Evolutionary conservation across 345 rosid genomes (phyloP).

Genomic region (Ceriops tagal): DNA sequence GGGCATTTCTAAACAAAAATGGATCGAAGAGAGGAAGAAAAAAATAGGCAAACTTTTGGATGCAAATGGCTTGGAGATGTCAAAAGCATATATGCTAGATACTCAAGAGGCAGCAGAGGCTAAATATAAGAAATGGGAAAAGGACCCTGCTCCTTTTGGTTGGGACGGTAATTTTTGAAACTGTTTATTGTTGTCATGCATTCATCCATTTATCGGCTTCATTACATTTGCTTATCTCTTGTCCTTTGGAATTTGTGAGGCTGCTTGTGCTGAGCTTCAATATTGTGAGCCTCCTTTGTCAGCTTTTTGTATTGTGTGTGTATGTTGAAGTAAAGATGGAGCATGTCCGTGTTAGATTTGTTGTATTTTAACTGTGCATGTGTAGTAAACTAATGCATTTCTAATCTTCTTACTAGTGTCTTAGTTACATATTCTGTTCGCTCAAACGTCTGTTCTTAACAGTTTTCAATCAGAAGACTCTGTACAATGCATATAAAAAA

Average conservation of each 20-base stretch:
- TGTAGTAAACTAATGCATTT: no score
- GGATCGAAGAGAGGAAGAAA: conserved; percentile 86
- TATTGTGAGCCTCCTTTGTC: no score
- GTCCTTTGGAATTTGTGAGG: no score
- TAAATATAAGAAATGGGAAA: conserved; percentile 96
- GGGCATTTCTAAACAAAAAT: conserved; percentile 90
- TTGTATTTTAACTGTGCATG: no score
- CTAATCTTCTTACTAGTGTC: no score
- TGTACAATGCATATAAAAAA: conserved; percentile 86
- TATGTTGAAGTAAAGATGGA: no score
- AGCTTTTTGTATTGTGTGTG: no score
- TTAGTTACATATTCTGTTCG: background rate
- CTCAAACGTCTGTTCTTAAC: conserved; percentile 16
- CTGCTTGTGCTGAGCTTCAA: no score
- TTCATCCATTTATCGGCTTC: no score
- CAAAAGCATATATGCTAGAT: conserved; percentile 77
- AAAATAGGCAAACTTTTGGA: conserved; percentile 88
- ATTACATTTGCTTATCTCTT: no score
- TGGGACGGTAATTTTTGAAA: conserved; percentile 74
- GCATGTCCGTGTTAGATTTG: no score
- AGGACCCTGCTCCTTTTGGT: conserved; percentile 92
- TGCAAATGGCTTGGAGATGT: conserved; percentile 90
- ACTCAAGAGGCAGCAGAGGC: conserved; percentile 89
- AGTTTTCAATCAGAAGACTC: conserved; percentile 90
- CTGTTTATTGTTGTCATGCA: no score